Conservation (phyloP, 2,329 filamentous ascomycete species). For the Aspergillus calidoustus region DNA sequence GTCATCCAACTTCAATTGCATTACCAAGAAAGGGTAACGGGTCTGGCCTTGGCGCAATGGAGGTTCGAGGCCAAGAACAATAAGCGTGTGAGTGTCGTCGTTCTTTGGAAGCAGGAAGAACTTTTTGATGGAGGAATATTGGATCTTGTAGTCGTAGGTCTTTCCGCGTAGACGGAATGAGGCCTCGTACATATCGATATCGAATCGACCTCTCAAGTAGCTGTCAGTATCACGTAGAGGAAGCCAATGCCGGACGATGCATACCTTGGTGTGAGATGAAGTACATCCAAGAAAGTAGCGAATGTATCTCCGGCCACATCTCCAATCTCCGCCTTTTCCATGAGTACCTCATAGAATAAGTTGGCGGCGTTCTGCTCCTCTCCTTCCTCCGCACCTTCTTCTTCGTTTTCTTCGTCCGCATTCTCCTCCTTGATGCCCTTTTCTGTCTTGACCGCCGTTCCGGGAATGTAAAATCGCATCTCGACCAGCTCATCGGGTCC, state of each 20-base stretch:
- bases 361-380: conserved; percentile 95
- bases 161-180: conserved; percentile 97
- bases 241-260: conserved; percentile 26
- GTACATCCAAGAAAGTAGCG: conserved; percentile 93
- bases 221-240: conserved; percentile 20
- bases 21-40: conserved; percentile 95
- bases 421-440: conserved; percentile 66
- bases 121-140: conserved; percentile 97
- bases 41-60: conserved; percentile 96
- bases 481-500: conserved; percentile 93
- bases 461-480: conserved; percentile 98
- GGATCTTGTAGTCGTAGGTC: conserved; percentile 99
- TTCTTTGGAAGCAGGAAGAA: conserved; percentile 98
- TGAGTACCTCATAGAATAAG: conserved; percentile 96
- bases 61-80: conserved; percentile 91
- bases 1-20: conserved; percentile 98
- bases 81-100: conserved; percentile 95
- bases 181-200: conserved; percentile 99
- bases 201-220: conserved; percentile 83
- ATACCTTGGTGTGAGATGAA: conserved; percentile 93
- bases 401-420: conserved; percentile 65
- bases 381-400: conserved; percentile 64
- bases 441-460: conserved; percentile 74
- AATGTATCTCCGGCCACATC: conserved; percentile 98
- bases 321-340: conserved; percentile 98